Evolutionary conservation across 208 protist genomes (phyloP).

Genomic region (Wallacemonas collosoma): DNA sequence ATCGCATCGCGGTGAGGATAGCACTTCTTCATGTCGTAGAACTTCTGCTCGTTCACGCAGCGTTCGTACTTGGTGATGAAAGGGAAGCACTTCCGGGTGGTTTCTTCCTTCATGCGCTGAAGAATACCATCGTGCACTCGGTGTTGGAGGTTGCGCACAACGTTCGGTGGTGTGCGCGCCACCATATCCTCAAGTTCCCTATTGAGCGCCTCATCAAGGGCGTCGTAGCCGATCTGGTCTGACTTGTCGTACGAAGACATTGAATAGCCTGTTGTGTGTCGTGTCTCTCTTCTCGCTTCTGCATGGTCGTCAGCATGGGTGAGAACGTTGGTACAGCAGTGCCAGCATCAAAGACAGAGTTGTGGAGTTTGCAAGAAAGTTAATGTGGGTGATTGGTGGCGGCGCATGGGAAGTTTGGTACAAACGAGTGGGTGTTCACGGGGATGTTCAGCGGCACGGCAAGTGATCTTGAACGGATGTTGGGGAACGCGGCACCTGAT

Average conservation of each 20-base stretch:
- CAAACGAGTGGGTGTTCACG: too few species aligned
- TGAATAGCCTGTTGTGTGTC: neutral
- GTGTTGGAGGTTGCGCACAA: conserved; percentile 73
- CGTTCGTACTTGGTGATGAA: conserved; percentile 79
- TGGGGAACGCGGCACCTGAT: too few species aligned
- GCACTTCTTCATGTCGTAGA: conserved; percentile 67
- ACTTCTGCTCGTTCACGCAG: conserved; percentile 70
- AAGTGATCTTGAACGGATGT: too few species aligned
- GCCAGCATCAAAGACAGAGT: neutral
- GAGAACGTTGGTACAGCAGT: neutral
- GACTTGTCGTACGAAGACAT: conserved; percentile 90
- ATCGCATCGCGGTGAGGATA: conserved; percentile 81
- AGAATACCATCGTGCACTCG: conserved; percentile 88
- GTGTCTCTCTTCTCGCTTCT: too few species aligned
- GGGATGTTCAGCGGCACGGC: too few species aligned
- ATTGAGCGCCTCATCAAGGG: conserved; percentile 70
- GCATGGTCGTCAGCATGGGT: neutral
- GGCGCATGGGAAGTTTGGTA: too few species aligned
- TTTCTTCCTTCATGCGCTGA: conserved; percentile 87
- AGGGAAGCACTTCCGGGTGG: conserved; percentile 73
- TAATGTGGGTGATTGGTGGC: too few species aligned
- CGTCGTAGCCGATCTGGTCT: conserved; percentile 81
- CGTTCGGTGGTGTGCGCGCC: conserved; percentile 58
- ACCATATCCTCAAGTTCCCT: conserved; percentile 79
- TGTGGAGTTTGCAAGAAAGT: too few species aligned